Percentiles rank a stretch among this genome's conserved stretches.
These are phyloP conservation scores for Stentor roeselii DNA, from an alignment of 73 alveolate genomes.

Conservation along the genomic window DNA sequence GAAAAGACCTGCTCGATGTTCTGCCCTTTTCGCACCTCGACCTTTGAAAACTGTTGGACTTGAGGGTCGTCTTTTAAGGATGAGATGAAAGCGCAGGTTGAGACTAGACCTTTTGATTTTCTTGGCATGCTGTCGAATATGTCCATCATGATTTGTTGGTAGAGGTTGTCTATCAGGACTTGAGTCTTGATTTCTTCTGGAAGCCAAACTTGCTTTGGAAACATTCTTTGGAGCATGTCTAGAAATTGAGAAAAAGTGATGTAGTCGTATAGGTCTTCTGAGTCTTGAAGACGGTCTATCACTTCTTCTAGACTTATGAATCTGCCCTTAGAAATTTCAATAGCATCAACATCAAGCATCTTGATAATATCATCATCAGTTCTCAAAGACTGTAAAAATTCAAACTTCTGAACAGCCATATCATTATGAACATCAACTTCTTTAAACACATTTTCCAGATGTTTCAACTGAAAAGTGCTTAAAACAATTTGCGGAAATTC, in stretches of 20 bases:
- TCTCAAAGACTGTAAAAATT: constrained; percentile 38
- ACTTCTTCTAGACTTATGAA: constrained; percentile 48
- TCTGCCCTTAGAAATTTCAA: constrained; percentile 38
- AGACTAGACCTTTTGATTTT: background rate
- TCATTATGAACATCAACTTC: constrained; percentile 47
- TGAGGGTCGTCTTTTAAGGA: constrained; percentile 6
- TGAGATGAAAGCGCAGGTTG: background rate
- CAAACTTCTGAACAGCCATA: constrained; percentile 37
- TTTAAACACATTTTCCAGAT: constrained; percentile 46
- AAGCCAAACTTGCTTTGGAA: background rate
- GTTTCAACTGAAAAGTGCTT: background rate
- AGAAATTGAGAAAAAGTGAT: constrained; percentile 54
- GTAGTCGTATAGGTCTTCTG: constrained; percentile 50
- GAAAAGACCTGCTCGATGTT: background rate
- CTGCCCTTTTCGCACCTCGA: background rate
- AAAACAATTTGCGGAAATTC: background rate
- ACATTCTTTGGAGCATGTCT: constrained; percentile 25
- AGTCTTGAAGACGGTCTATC: constrained; percentile 18
- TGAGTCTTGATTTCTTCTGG: background rate
- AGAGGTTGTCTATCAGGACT: background rate
- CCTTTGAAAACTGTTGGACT: background rate
- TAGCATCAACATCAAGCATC: constrained; percentile 53
- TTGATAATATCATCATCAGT: constrained; percentile 48
- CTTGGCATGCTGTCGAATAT: constrained; percentile 40
- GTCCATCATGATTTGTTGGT: constrained; percentile 37